Base-by-base conservation (phyloP, 2,329 filamentous ascomycete genomes). In the Cordyceps cateniannulata region DNA sequence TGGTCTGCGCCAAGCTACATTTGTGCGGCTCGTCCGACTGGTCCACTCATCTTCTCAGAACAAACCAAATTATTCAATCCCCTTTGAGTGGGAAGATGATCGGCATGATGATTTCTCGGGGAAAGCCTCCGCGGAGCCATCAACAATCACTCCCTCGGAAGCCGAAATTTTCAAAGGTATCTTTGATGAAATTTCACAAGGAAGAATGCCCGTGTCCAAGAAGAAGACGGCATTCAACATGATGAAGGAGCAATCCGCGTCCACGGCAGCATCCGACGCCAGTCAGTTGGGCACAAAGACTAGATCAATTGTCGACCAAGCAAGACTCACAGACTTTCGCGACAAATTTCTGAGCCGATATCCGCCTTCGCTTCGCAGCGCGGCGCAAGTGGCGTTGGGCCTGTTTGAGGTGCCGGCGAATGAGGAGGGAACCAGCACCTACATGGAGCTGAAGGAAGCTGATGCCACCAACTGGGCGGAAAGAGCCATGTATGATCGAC, bases 101-200 rank as follows among this genome's bases (percentile, higher is more conserved):
- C 67, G 44, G 20, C 56, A 38, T 44, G 65, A 64, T 45, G 65
- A 64, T 54, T 60, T 49, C 44, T 58, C 65, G 32, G 64, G 65
- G 5, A 62, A 69, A 18, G 66, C 66, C 14, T 29, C 55, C 10
- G 64, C 59, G 35, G 42, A 59, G 61, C 49, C 70, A 50, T 79
- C 78, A 3, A 87, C 84, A 5, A 84, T 87, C 53, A 88, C 85
- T 0, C 79, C 80, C 0, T 68, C 74, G 0, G 85, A 88, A 68
- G 77, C 81, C 29, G 75, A 77, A 55, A 82, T 87, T 56, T 88
- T 88, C 65, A 76, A 79, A 56, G 77, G 85, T 57, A 86, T 87
- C 49, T 80, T 81, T 51, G 72, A 75, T 49, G 75, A 77, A 35
- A 77, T 78, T 49, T 68, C 73, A 1, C 65, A 71, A 42, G 73